Percentiles rank a stretch among this genome's conserved stretches.
These are phyloP conservation scores for Gossypium lobatum DNA, from an alignment of 441 rosid species.

Conservation along the genomic window DNA sequence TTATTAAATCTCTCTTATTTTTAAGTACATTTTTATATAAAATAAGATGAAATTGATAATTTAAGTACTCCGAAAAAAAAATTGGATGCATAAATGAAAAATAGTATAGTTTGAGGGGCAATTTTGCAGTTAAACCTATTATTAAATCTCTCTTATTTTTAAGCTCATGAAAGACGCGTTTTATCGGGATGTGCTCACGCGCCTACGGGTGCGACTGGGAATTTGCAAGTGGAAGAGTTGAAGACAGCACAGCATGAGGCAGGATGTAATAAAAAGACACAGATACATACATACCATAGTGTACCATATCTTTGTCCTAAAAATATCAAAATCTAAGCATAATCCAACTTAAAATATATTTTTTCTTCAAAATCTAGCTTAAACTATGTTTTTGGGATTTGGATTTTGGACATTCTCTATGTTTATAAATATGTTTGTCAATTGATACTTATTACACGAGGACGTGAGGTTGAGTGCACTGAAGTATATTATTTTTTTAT, in stretches of 20 bases:
- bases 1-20: too few relatives aligned
- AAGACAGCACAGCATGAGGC: neutral
- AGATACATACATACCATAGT: neutral
- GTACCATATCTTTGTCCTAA: neutral
- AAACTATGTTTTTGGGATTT: neutral
- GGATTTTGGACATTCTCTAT: neutral
- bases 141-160: too few relatives aligned
- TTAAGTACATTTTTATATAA: too few relatives aligned
- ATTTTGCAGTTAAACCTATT: too few relatives aligned
- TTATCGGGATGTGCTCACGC: neutral
- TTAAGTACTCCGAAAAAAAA: too few relatives aligned
- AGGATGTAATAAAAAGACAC: neutral
- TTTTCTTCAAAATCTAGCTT: neutral
- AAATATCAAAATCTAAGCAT: neutral
- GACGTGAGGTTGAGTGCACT: fast-evolving
- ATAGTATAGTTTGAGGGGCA: neutral
- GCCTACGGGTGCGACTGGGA: neutral
- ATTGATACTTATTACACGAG: fast-evolving
- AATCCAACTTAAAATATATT: neutral
- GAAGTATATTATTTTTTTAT: too few relatives aligned
- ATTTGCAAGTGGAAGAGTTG: neutral
- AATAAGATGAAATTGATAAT: too few relatives aligned
- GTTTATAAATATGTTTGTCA: too few relatives aligned
- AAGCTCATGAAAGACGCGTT: too few relatives aligned
- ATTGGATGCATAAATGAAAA: too few relatives aligned